Base-by-base conservation (phyloP, 148 eudicot species). In the Rhododendron ferrugineum region DNA sequence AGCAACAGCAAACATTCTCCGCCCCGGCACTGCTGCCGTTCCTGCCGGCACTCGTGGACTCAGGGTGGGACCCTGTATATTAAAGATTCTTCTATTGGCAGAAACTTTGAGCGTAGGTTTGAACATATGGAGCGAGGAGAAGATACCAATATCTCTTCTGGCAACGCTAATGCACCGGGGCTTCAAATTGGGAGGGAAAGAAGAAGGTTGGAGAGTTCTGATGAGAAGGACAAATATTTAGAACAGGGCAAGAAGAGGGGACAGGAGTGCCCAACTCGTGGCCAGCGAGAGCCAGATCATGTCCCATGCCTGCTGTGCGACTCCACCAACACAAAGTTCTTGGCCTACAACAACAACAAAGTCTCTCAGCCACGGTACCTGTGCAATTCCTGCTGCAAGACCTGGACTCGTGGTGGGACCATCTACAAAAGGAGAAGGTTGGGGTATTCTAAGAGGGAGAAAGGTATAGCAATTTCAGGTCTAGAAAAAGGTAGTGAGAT, bases 11-110 rank as follows among this genome's bases (percentile, higher is more conserved):
- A 68, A 68, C 36, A 11, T 13, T 68, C 74, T 26, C 74, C 1
- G 16, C 36, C 18, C 36, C 74, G 36, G 74, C 36, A 28, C 74
- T 68, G 0, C 74, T 68, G 74, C 74, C 34, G 36, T 68, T 68
- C 36, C 4, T 68, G 74, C 6, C 74, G 36, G 34, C 74, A 13
- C 36, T 68, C 74, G 18, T 68, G 74, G 74, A 68, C 15, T 68
- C 74, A 68, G 36, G 74, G 36, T 68, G 36, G 74, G 74, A 30
- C 6, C 36, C 0, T 11, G 74, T 52, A 73, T n/a, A 70, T 40
- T 37, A 88, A 82, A n/a, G 87, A 81, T 9, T 56, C 32, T 90
- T 85, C 52, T 23, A 47, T 16, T 3, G 82, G 83, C 42, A 40
- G 47, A 77, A 78, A 73, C 16, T 26, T 60, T 60, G 82, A 64